phyloP scores from a whole-genome alignment of 2,329 filamentous ascomycete genomes.

The Pseudogymnoascus sp. region DNA sequence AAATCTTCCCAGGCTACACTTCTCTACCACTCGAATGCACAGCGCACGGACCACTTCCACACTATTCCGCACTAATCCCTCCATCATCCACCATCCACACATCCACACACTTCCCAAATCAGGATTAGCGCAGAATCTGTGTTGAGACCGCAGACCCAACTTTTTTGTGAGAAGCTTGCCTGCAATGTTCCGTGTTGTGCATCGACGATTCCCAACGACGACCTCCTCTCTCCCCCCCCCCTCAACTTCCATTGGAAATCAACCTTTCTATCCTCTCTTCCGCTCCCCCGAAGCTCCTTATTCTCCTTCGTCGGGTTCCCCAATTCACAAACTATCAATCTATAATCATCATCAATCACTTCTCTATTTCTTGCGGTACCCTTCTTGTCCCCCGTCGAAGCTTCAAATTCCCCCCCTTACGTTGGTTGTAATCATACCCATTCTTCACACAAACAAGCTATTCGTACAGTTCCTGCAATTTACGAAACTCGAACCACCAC shows the following conservation, averaged over 20 bases:
- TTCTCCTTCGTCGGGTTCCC: not conserved
- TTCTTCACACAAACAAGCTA: not conserved
- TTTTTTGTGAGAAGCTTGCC: constrained; percentile 13
- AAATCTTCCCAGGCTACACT: not conserved
- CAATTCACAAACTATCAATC: constrained; percentile 8
- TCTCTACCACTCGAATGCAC: not conserved
- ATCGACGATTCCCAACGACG: not conserved
- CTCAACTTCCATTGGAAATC: not conserved
- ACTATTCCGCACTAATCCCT: not conserved
- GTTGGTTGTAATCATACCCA: constrained; percentile 10
- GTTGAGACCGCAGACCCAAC: constrained; percentile 8
- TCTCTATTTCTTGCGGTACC: constrained; percentile 2
- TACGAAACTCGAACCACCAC: not conserved
- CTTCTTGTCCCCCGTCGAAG: constrained; percentile 3
- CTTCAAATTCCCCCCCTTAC: constrained; percentile 7
- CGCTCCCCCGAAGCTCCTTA: not conserved
- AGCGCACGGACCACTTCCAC: not conserved
- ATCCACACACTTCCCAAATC: not conserved
- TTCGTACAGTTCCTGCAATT: not conserved
- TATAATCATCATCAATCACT: constrained; percentile 2
- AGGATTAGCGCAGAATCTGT: not conserved
- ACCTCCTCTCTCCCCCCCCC: not conserved
- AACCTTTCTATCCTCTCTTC: not conserved
- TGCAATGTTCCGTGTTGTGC: not conserved
- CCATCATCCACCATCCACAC: not conserved